These are phyloP conservation scores for Quercus phellos DNA, from an alignment of 331 rosid genomes.

Conservation along the genomic window DNA sequence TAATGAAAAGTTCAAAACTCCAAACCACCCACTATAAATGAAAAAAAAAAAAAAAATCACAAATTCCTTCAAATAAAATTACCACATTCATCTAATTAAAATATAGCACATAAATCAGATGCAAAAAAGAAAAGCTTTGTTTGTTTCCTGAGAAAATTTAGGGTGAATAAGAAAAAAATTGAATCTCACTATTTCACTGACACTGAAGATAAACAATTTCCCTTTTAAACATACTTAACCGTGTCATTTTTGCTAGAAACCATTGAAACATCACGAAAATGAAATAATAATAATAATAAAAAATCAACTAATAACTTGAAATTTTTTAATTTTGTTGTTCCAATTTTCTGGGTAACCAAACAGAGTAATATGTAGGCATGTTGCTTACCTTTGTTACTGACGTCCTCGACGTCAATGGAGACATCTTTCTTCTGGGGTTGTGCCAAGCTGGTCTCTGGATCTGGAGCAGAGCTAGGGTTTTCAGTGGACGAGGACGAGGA, in stretches of 20 bases:
- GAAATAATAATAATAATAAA: no score
- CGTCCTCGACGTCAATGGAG: slow-evolving; percentile 33
- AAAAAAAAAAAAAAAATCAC: no score
- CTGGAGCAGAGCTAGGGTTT: slow-evolving; percentile 2
- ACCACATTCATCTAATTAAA: background rate
- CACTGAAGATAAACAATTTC: no score
- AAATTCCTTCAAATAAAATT: background rate
- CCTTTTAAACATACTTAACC: background rate
- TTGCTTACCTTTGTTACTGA: slow-evolving; percentile 57
- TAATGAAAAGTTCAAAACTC: background rate
- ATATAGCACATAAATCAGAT: no score
- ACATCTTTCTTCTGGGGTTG: slow-evolving; percentile 16
- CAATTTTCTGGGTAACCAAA: slow-evolving; percentile 1
- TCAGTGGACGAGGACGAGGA: slow-evolving; percentile 24
- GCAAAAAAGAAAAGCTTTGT: no score
- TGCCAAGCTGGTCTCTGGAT: slow-evolving; percentile 15
- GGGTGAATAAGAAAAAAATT: no score
- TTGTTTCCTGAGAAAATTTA: no score
- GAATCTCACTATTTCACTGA: no score
- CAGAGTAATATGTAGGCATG: background rate
- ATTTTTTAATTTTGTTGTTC: background rate
- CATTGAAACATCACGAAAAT: background rate
- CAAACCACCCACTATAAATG: background rate
- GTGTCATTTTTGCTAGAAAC: background rate
- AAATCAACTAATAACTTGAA: background rate